Base-by-base conservation (phyloP, 2,329 filamentous ascomycete genomes). In the Proliferodiscus dingleyae region DNA sequence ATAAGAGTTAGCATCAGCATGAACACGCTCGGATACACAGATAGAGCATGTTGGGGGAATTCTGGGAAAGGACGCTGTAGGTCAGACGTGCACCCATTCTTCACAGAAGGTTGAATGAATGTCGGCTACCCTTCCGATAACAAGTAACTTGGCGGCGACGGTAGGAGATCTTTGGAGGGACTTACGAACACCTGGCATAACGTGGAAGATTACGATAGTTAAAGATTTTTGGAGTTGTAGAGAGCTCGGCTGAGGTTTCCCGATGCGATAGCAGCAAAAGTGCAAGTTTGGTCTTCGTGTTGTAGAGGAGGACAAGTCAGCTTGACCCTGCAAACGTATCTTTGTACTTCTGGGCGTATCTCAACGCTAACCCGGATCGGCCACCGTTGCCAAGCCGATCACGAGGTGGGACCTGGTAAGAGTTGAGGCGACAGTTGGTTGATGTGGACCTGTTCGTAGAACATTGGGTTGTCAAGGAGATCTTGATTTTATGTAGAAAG, bases 1-100 rank as follows among this genome's bases (percentile, higher is more conserved):
- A 23, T 26, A 21, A 13, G 29, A 3, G 44, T 55, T 46, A 55
- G 52, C 46, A 48, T 21, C 45, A 19, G 13, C 21, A 28, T 3
- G 22, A 18, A 24, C n/a, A 46, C 23, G 2, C 10, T 19, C 33
- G 28, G 6, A 18, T 39, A 43, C 34, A 34, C 16, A 18, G 11
- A 18, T 24, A 19, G 9, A 15, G 24, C 19, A 19, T 15, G 18
- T 41, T 13, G 41, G 28, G 24, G 38, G 19, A 16, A 18, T 34
- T n/a, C 16, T 37, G 9, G 10, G n/a, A 8, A 21, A n/a, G 9
- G 28, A 34, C n/a, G 32, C 37, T n/a, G 15, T 3, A 16, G 19
- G 24, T 16, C n/a, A 37, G 22, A 37, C 15, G 22, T 44, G 38
- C 42, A 43, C 43, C 43, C 43, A 42, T 46, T 49, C 37, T 28